Conservation (phyloP, 2,329 filamentous ascomycete species). For the Pyrenophora teres region DNA sequence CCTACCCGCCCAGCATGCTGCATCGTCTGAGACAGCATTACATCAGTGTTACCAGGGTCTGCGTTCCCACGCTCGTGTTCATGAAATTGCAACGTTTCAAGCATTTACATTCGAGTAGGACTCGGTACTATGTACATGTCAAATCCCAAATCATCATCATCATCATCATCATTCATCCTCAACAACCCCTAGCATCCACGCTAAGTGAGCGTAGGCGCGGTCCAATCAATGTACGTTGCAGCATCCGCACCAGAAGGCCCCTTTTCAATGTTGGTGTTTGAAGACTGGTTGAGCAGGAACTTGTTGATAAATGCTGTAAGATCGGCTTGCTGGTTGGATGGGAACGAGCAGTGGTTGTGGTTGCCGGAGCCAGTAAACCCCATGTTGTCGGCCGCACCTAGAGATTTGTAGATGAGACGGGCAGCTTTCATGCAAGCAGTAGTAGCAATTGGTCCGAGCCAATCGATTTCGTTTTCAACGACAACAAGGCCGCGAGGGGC, state of each 20-base stretch:
- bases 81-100: neutral
- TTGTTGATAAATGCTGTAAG: conserved; percentile 61
- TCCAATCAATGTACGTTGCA: conserved; percentile 46
- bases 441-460: conserved; percentile 62
- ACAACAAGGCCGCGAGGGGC: conserved; percentile 61
- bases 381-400: conserved; percentile 60
- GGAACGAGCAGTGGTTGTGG: conserved; percentile 63
- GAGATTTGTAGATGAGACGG: conserved; percentile 59
- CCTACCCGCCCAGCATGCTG: neutral
- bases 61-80: neutral
- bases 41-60: neutral
- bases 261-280: conserved; percentile 43
- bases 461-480: conserved; percentile 64
- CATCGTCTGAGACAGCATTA: neutral
- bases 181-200: neutral
- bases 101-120: conserved; percentile 1
- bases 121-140: conserved; percentile 14
- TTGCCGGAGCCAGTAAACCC: conserved; percentile 62
- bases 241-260: conserved; percentile 38
- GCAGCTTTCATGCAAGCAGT: conserved; percentile 63
- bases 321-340: conserved; percentile 57
- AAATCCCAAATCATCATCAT: conserved; percentile 7
- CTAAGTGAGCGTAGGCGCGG: conserved; percentile 41
- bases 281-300: conserved; percentile 48
- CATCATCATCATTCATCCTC: neutral